Base-by-base conservation (phyloP, 192 early-diverging fungal species). In the Phlyctochytrium planicorne region DNA sequence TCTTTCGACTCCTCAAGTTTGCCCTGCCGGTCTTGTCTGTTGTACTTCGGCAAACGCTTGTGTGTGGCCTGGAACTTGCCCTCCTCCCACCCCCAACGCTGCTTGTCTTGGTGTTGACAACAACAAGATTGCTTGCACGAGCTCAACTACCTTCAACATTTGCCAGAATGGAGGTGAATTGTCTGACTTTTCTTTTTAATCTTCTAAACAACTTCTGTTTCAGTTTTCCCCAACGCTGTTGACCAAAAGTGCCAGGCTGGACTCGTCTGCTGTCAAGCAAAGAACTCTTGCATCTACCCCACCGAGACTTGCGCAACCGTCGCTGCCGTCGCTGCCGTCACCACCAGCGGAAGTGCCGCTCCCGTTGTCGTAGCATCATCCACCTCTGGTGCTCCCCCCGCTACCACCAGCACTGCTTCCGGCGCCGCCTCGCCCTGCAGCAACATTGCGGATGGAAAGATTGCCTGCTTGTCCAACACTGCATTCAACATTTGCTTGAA, bases 221-320 rank as follows among this genome's bases (percentile, higher is more conserved):
- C 27, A 57, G 55, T 57, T 25, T 57, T 57, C 25, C 14, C 55
- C 6, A 25, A 14, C 27, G 52, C 69, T 1, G 33, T 34, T 0
- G 1, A 20, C 17, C 52, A 57, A 27, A 34, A 12, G 27, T 71
- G 62, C 37, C 33, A 32, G 2, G 14, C 56, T 23, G 34, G 30
- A 4, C 31, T 34, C 17, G 63, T 71, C 30, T 71, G 68, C 69
- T 71, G 69, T 50, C 52, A 12, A 14, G 55, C 55, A 6, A 20
- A 10, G 55, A 57, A 57, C 12, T 6, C 20, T 29, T 57, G 55
- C 55, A 25, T 25, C 25, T 25, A 6, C 14, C 55, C 55, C 27
- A 50, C n/a, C 40, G 12, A 10, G 40, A 10, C 40, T 50, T 10
- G 10, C 12, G 40, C 40, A n/a, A 50, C 40, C 40, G 10, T 14